Evolutionary conservation across 176 grass and related monocot species (phyloP), one percentile per base, ranked within the genome.

Genomic region (Bothriochloa decipiens): DNA sequence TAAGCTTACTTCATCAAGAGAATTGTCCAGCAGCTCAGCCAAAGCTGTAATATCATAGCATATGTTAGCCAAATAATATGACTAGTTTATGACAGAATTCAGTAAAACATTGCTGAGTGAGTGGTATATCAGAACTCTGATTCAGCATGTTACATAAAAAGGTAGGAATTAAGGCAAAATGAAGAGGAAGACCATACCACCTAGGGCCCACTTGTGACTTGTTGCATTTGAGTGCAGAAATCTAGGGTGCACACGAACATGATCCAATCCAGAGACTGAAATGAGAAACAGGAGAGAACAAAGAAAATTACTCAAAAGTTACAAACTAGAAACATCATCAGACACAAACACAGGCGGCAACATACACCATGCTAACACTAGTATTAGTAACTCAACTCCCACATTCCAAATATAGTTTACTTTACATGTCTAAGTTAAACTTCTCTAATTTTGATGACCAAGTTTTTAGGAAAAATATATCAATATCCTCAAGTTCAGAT

Each of bases 221-320:
- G 96, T 99, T 45, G 96, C 96, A 87, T 99, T 99, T 78, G 96
- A 99, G 89, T 99, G 96, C 74, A 99, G 82, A 86, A 99, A 99
- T 50, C 84, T 96, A 28, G 96, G 96, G 78, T 99, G 96, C 35
- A 99, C 93, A 76, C 96, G 92, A 17, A 96, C 91, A 84, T 94
- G 96, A 80, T 99, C 96, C 83, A 99, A 81, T 73, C 91, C 91
- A 72, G 86, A 67, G 46, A 41, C 89, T 93, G 87, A 98, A 89
- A 86, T 35, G 41, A 84, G 26, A 68, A 49, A 33, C 60, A 22
- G 16, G 46, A 72, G 80, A 82, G 75, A 79, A 78, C 14, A 86
- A 15, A 81, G 18, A 88, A 80, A 87, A 64, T 6, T 73, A 61
- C 16, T 74, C 9, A 65, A 28, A 35, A 42, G 8, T 23, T 79